Conservation (phyloP, 306 rosid genomes). For the Cicer yamashitae region DNA sequence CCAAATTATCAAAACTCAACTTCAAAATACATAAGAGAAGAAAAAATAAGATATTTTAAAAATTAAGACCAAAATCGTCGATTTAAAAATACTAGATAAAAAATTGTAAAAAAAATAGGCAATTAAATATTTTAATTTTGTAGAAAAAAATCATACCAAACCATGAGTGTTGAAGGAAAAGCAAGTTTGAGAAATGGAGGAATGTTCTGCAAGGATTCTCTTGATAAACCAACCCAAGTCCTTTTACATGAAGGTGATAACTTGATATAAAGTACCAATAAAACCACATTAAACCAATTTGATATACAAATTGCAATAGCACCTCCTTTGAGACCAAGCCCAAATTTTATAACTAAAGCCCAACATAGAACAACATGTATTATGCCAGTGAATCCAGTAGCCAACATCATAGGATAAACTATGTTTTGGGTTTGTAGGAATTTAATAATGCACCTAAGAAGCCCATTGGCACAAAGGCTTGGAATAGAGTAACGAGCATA, state of each 20-base stretch:
- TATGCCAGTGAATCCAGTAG: conserved; percentile 44
- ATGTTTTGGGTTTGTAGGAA: conserved; percentile 68
- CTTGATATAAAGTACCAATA: conserved; percentile 50
- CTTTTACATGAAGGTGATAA: conserved; percentile 57
- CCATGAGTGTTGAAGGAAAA: conserved; percentile 71
- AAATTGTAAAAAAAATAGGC: too few relatives aligned
- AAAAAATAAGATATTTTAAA: too few relatives aligned
- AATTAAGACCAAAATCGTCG: too few relatives aligned
- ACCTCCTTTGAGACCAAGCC: conserved; percentile 63
- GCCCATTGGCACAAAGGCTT: conserved; percentile 58
- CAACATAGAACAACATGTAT: conserved; percentile 59
- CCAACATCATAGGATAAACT: conserved; percentile 64
- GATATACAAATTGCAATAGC: conserved; percentile 64
- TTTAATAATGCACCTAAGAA: conserved; percentile 58
- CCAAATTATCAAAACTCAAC: too few relatives aligned
- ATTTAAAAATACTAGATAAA: too few relatives aligned
- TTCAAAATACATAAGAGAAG: too few relatives aligned
- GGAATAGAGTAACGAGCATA: conserved; percentile 63
- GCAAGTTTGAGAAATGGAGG: conserved; percentile 57
- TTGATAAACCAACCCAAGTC: conserved; percentile 67
- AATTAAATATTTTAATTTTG: too few relatives aligned
- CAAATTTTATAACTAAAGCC: conserved; percentile 54
- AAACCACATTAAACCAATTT: conserved; percentile 59
- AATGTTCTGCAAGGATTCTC: conserved; percentile 52
- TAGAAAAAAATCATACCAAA: conserved; percentile 53